Percentiles rank a stretch among this genome's conserved stretches.
Evolutionary conservation across 106 monocot species (phyloP).

Genomic region (Phalaenopsis equestris): DNA sequence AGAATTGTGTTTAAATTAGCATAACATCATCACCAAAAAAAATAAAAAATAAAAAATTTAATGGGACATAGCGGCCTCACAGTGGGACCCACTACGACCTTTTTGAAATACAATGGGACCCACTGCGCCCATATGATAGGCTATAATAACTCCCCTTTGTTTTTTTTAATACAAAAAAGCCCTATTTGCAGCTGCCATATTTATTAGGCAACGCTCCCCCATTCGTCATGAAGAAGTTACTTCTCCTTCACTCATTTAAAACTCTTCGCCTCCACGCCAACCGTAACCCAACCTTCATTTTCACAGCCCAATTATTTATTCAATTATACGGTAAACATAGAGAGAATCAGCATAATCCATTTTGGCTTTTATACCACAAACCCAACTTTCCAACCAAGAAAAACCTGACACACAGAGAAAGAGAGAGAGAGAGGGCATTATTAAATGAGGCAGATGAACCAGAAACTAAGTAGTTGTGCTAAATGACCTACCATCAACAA

Average conservation of each 20-base stretch:
- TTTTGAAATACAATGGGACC: no score
- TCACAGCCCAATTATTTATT: background rate
- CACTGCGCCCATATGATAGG: no score
- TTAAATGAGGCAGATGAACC: background rate
- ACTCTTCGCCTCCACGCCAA: background rate
- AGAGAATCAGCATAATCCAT: background rate
- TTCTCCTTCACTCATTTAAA: background rate
- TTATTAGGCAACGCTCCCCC: no score
- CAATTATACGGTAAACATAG: background rate
- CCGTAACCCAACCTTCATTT: background rate
- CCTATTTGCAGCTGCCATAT: no score
- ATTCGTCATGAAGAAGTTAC: no score
- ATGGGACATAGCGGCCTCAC: no score
- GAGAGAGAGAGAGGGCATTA: background rate
- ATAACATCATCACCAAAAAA: no score
- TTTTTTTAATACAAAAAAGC: no score
- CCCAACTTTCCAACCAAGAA: background rate
- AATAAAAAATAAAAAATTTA: no score
- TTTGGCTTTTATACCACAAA: background rate
- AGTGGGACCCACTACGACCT: no score
- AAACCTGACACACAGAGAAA: background rate
- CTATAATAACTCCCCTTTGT: no score
- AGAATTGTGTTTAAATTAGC: no score
- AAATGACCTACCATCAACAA: conserved; percentile 5
- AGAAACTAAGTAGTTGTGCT: background rate